phyloP scores from a whole-genome alignment of 2,329 filamentous ascomycete species.

The Ophiocordyceps australis region DNA sequence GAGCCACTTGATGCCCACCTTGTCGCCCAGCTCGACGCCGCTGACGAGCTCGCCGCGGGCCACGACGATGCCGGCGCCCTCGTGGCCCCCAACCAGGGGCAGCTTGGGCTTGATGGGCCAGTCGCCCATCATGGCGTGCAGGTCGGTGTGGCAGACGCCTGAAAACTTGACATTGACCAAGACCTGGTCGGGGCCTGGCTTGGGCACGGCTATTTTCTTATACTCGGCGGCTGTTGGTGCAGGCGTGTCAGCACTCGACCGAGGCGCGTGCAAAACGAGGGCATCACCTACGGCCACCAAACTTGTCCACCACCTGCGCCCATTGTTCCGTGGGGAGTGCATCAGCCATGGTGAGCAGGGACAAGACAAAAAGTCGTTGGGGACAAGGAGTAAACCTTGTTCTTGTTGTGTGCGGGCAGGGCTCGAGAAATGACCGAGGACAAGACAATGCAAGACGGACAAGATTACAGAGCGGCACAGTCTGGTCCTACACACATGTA shows the following conservation, averaged over 20 bases:
- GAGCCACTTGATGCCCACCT: conserved; percentile 85
- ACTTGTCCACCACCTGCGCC: conserved; percentile 80
- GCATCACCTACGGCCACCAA: conserved; percentile 38
- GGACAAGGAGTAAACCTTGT: no score
- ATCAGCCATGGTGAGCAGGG: no score
- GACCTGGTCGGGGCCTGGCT: conserved; percentile 76
- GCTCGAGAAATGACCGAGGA: no score
- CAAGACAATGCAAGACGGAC: no score
- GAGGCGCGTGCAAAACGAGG: neutral
- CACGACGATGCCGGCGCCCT: conserved; percentile 69
- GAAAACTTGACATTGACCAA: conserved; percentile 83
- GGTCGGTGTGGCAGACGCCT: conserved; percentile 81
- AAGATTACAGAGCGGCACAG: no score
- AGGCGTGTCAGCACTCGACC: neutral
- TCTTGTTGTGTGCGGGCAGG: no score
- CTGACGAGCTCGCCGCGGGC: conserved; percentile 58
- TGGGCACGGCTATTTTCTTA: conserved; percentile 66
- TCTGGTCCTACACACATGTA: no score
- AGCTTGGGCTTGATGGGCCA: conserved; percentile 75
- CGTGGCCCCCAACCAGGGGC: conserved; percentile 68
- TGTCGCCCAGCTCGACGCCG: conserved; percentile 66
- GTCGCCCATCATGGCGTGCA: conserved; percentile 66
- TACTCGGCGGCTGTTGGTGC: conserved; percentile 36
- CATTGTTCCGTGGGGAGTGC: conserved; percentile 77
- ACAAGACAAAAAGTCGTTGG: no score